These are phyloP conservation scores for Batkoa obscura DNA, from an alignment of 371 early-diverging fungal genomes.

Conservation along the genomic window DNA sequence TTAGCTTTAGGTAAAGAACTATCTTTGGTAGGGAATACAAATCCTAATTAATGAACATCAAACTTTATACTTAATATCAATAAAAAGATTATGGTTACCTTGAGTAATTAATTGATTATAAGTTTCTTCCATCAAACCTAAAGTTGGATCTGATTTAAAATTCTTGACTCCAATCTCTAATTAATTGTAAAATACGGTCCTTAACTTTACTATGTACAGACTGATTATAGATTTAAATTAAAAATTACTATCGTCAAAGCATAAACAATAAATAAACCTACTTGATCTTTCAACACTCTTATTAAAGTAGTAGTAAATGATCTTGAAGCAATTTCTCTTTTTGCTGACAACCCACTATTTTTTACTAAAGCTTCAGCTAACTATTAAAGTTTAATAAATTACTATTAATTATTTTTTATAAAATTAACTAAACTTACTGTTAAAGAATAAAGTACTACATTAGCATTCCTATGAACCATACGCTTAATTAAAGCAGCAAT, in stretches of 20 bases:
- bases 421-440: conserved; percentile 12
- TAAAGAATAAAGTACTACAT: conserved; percentile 9
- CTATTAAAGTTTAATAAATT: no score
- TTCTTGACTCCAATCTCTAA: conserved; percentile 78
- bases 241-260: no score
- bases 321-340: conserved; percentile 69
- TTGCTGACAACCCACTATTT: conserved; percentile 63
- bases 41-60: conserved; percentile 16
- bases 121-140: conserved; percentile 75
- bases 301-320: conserved; percentile 65
- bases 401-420: no score
- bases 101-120: conserved; percentile 42
- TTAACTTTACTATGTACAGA: conserved; percentile 53
- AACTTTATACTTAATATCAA: neutral
- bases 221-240: no score
- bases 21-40: conserved; percentile 63
- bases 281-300: conserved; percentile 49
- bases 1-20: conserved; percentile 31
- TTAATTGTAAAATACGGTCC: conserved; percentile 56
- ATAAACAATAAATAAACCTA: conserved; percentile 13
- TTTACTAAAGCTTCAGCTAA: conserved; percentile 36
- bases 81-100: conserved; percentile 13
- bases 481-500: conserved; percentile 10
- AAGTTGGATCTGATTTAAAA: conserved; percentile 61
- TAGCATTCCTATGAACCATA: conserved; percentile 9